Conservation (phyloP, 495 filamentous ascomycete species). For the Podospora australis region DNA sequence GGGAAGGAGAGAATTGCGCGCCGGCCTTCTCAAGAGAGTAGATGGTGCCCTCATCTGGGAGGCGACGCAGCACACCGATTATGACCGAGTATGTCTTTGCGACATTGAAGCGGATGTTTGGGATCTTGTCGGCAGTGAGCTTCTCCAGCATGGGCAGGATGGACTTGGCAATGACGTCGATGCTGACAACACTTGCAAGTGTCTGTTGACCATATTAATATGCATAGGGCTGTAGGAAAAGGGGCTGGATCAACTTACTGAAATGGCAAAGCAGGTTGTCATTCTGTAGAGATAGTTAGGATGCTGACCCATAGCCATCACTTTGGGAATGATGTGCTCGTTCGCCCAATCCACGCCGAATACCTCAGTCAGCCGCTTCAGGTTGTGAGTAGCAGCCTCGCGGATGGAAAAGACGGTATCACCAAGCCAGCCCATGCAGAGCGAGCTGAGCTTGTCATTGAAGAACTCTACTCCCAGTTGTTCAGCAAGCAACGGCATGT, state of each 20-base stretch:
- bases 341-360: constrained; percentile 98
- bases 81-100: constrained; percentile 92
- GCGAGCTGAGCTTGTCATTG: constrained; percentile 86
- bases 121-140: constrained; percentile 87
- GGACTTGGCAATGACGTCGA: constrained; percentile 84
- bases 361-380: constrained; percentile 96
- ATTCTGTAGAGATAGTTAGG: constrained; percentile 98
- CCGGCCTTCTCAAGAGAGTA: constrained; percentile 74
- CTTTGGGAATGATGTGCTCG: constrained; percentile 94
- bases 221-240: background rate
- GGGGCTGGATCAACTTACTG: constrained; percentile 54
- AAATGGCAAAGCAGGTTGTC: constrained; percentile 97
- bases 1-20: constrained; percentile 54
- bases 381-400: constrained; percentile 91
- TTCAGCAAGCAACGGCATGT: constrained; percentile 92
- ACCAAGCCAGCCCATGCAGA: constrained; percentile 99
- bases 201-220: constrained; percentile 56
- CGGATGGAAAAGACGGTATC: constrained; percentile 98
- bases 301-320: constrained; percentile 95
- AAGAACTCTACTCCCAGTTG: constrained; percentile 97
- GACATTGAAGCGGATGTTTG: constrained; percentile 98
- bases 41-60: constrained; percentile 83
- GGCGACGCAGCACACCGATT: constrained; percentile 79
- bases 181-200: constrained; percentile 81
- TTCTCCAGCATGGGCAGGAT: constrained; percentile 95